Percentiles rank a stretch among this genome's conserved stretches.
Evolutionary conservation across 2,329 filamentous ascomycete genomes (phyloP).

Genomic region (Fusarium guadeloupense): DNA sequence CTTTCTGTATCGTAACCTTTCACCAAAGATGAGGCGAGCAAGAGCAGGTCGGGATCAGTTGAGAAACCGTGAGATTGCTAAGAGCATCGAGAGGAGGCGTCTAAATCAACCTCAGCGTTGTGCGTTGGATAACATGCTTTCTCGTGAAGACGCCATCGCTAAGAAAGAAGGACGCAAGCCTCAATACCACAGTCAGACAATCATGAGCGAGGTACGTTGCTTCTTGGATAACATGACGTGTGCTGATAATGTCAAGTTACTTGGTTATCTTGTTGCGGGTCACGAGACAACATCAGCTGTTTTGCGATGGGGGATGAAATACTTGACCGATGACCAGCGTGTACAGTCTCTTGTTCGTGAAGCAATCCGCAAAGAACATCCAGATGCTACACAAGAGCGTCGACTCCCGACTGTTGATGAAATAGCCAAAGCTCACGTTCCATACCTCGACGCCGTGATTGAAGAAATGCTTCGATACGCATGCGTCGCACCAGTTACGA

Average conservation of each 20-base stretch:
- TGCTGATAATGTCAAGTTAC: constrained; percentile 18
- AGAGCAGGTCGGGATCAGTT: not conserved
- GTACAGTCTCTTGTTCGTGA: constrained; percentile 44
- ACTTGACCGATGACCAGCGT: constrained; percentile 31
- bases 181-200: constrained; percentile 42
- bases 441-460: constrained; percentile 51
- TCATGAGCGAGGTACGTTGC: constrained; percentile 47
- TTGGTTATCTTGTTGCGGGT: constrained; percentile 40
- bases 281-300: constrained; percentile 41
- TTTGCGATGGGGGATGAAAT: constrained; percentile 39
- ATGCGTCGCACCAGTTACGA: constrained; percentile 39
- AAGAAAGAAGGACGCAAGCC: constrained; percentile 44
- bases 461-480: constrained; percentile 49
- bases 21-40: constrained; percentile 10
- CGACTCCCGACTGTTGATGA: constrained; percentile 44
- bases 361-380: constrained; percentile 23
- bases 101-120: constrained; percentile 12
- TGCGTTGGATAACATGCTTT: constrained; percentile 46
- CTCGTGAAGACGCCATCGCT: constrained; percentile 44
- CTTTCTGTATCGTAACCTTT: constrained; percentile 29
- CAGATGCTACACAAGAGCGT: constrained; percentile 20
- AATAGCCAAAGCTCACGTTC: constrained; percentile 40
- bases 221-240: accelerated
- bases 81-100: constrained; percentile 14
- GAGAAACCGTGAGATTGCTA: constrained; percentile 24